phyloP scores from a whole-genome alignment of 257 asterid species.

The Nyctanthes arbortristis region DNA sequence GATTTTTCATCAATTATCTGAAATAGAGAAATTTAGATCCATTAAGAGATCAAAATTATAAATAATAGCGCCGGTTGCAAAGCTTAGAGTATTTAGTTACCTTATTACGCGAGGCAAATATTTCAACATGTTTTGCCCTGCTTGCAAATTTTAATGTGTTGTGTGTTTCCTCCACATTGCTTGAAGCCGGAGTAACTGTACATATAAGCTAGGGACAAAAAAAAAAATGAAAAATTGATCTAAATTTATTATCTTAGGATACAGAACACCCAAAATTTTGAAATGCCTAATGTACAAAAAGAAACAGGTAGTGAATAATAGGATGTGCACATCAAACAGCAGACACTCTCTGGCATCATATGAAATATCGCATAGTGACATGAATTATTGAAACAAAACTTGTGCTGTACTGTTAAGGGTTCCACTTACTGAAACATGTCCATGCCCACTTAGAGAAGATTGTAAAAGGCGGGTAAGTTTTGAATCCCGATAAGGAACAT shows the following conservation, averaged over 20 bases:
- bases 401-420: neutral
- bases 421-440: slow-evolving; percentile 92
- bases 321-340: slow-evolving; percentile 11
- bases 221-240: slow-evolving; percentile 19
- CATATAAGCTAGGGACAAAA: slow-evolving; percentile 75
- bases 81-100: slow-evolving; percentile 42
- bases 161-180: slow-evolving; percentile 97
- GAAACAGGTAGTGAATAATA: slow-evolving; percentile 16
- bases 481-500: slow-evolving; percentile 97
- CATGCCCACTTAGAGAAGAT: slow-evolving; percentile 97
- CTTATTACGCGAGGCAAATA: slow-evolving; percentile 89
- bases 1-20: slow-evolving; percentile 99
- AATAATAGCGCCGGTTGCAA: slow-evolving; percentile 13
- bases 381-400: slow-evolving; percentile 21
- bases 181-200: slow-evolving; percentile 97
- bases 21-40: slow-evolving; percentile 11
- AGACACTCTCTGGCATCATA: neutral
- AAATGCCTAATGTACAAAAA: slow-evolving; percentile 19
- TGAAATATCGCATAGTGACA: slow-evolving; percentile 13
- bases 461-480: slow-evolving; percentile 95
- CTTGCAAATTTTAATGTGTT: slow-evolving; percentile 97
- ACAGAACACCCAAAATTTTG: slow-evolving; percentile 7
- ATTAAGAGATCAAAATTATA: slow-evolving; percentile 17
- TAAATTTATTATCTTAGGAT: neutral
- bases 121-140: slow-evolving; percentile 96